A percentile compares a stretch with the other conserved stretches of the same genome.
Evolutionary conservation across 805 yeast genomes (phyloP).

Genomic region (Candida awuae): DNA sequence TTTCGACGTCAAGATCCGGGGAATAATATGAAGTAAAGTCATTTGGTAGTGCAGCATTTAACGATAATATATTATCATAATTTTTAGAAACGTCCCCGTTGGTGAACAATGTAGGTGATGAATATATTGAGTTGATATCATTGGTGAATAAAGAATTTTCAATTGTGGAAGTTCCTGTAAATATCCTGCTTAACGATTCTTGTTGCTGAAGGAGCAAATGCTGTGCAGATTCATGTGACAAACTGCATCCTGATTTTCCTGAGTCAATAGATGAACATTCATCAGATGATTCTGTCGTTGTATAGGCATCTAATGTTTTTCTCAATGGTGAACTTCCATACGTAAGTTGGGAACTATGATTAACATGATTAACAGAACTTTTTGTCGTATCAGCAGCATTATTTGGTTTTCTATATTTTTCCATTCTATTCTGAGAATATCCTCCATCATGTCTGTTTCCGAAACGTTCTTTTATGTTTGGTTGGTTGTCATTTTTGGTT

Average conservation of each 20-base stretch:
- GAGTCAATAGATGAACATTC: constrained; percentile 24
- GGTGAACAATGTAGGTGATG: constrained; percentile 20
- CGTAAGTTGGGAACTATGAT: constrained; percentile 11
- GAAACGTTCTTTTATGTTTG: not conserved
- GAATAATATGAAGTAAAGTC: constrained; percentile 49
- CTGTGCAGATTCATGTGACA: constrained; percentile 13
- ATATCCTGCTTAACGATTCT: constrained; percentile 9
- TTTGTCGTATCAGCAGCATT: not conserved
- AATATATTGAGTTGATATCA: constrained; percentile 23
- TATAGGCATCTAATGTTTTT: constrained; percentile 18
- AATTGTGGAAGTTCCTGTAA: constrained; percentile 13
- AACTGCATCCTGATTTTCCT: constrained; percentile 12
- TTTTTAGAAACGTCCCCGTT: not conserved
- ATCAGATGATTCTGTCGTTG: constrained; percentile 16
- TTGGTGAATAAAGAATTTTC: constrained; percentile 21
- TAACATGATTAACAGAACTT: too few species aligned
- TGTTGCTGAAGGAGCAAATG: constrained; percentile 12
- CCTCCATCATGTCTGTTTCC: too few species aligned
- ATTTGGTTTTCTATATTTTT: not conserved
- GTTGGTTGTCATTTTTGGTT: not conserved
- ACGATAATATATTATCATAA: constrained; percentile 18
- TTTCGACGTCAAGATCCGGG: constrained; percentile 43
- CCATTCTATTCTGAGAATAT: too few species aligned
- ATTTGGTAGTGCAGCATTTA: constrained; percentile 47
- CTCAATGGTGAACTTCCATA: constrained; percentile 30